Evolutionary conservation across 352 stramenopile species (phyloP).

Genomic region (Phytophthora ramorum): DNA sequence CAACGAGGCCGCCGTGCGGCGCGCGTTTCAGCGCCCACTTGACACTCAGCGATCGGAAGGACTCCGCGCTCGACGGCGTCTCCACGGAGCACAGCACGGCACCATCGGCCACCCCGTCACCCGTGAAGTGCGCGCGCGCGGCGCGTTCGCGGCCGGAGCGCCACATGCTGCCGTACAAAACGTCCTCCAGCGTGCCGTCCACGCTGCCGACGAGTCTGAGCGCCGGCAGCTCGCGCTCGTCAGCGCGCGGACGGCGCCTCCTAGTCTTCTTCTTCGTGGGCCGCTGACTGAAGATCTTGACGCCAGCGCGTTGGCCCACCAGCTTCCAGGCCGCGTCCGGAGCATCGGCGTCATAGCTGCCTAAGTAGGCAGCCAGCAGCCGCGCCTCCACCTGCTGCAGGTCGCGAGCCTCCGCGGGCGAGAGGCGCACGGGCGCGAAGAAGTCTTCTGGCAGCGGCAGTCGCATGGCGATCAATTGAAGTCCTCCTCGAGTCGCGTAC

Average conservation of each 20-base stretch:
- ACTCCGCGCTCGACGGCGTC: conserved; percentile 32
- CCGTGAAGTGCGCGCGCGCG: conserved; percentile 41
- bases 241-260: conserved; percentile 2
- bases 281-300: conserved; percentile 58
- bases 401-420: conserved; percentile 42
- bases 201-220: conserved; percentile 49
- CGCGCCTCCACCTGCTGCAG: conserved; percentile 53
- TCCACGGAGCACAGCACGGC: conserved; percentile 52
- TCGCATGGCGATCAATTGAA: conserved; percentile 42
- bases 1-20: conserved; percentile 39
- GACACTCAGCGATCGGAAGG: conserved; percentile 54
- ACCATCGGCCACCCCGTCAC: conserved; percentile 51
- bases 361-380: conserved; percentile 57
- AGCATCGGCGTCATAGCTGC: conserved; percentile 56
- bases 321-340: conserved; percentile 47
- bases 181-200: conserved; percentile 48
- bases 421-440: conserved; percentile 60
- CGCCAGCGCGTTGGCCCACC: conserved; percentile 51
- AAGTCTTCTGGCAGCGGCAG: conserved; percentile 55
- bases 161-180: conserved; percentile 60
- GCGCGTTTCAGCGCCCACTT: conserved; percentile 55
- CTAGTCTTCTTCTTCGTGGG: conserved; percentile 12
- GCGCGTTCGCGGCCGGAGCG: conserved; percentile 36
- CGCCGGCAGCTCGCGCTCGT: conserved; percentile 35
- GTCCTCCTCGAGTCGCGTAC: background rate